phyloP scores from a whole-genome alignment of 495 filamentous ascomycete species.

The Daldinia caldariorum region DNA sequence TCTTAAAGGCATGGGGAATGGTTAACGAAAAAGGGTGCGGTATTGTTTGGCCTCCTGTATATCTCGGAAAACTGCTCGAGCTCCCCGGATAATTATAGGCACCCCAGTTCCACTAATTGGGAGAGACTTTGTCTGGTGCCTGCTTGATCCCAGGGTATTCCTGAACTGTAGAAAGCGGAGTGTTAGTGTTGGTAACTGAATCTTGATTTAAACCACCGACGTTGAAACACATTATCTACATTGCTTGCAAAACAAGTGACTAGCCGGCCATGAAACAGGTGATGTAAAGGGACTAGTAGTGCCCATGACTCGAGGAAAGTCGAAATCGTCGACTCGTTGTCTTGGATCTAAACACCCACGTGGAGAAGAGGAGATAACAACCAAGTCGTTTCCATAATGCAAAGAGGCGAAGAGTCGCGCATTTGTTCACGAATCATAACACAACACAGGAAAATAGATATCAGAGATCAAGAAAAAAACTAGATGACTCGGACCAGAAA shows the following conservation, averaged over 20 bases:
- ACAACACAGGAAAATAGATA: conserved; percentile 19
- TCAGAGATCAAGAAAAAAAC: conserved; percentile 8
- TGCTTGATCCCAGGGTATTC: conserved; percentile 28
- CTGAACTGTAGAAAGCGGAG: conserved; percentile 21
- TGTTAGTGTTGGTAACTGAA: conserved; percentile 40
- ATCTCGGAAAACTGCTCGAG: conserved; percentile 22
- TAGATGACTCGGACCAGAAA: conserved; percentile 22
- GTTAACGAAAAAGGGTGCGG: conserved; percentile 10
- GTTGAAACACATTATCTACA: conserved; percentile 26
- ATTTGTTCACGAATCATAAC: conserved; percentile 29
- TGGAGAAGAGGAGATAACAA: conserved; percentile 13
- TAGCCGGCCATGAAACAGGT: conserved; percentile 29
- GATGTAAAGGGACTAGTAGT: conserved; percentile 8
- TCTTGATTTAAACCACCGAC: conserved; percentile 19
- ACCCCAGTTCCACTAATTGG: conserved; percentile 16
- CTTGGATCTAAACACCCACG: conserved; percentile 22
- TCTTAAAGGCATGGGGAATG: conserved; percentile 54
- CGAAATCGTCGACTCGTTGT: conserved; percentile 23
- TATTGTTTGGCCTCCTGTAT: conserved; percentile 26
- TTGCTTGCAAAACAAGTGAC: conserved; percentile 18
- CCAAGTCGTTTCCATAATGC: conserved; percentile 1
- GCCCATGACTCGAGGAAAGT: conserved; percentile 30
- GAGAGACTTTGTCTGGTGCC: conserved; percentile 19
- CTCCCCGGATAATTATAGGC: conserved; percentile 17
- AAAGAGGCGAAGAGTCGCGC: conserved; percentile 14